These are phyloP conservation scores for Erodium moschatum DNA, from an alignment of 441 rosid species.

Conservation along the genomic window DNA sequence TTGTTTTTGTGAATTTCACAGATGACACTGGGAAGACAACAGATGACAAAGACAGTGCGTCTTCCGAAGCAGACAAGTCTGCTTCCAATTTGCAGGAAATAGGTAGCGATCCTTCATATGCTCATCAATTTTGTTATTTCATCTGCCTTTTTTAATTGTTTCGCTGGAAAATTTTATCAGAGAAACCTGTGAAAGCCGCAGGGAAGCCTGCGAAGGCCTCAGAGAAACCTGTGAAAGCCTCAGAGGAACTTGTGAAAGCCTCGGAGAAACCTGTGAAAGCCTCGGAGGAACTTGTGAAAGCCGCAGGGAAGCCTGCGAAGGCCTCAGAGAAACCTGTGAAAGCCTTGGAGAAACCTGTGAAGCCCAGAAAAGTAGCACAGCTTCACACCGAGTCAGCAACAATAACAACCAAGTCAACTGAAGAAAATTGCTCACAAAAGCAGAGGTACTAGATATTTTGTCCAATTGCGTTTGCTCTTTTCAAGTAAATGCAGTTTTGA, in stretches of 20 bases:
- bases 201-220: too few species aligned
- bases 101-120: conserved; percentile 22
- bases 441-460: conserved; percentile 52
- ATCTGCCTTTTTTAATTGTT: conserved; percentile 21
- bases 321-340: neutral
- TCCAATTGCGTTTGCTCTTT: neutral
- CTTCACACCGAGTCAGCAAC: conserved; percentile 32
- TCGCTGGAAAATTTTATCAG: conserved; percentile 13
- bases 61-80: conserved; percentile 29
- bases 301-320: conserved; percentile 26
- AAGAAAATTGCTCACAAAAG: conserved; percentile 66
- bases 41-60: conserved; percentile 23
- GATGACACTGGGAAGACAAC: conserved; percentile 31
- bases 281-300: neutral
- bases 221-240: too few species aligned
- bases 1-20: conserved; percentile 17
- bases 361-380: conserved; percentile 36
- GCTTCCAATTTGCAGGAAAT: conserved; percentile 25
- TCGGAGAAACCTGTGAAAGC: too few species aligned
- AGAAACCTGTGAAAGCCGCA: neutral
- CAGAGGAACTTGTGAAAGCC: too few species aligned
- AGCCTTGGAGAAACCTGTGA: conserved; percentile 25
- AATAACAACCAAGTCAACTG: conserved; percentile 34
- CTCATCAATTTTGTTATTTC: neutral
- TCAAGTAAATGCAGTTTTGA: neutral